phyloP scores from a whole-genome alignment of 495 filamentous ascomycete genomes.

The Pseudoneurospora amorphoporcata region DNA sequence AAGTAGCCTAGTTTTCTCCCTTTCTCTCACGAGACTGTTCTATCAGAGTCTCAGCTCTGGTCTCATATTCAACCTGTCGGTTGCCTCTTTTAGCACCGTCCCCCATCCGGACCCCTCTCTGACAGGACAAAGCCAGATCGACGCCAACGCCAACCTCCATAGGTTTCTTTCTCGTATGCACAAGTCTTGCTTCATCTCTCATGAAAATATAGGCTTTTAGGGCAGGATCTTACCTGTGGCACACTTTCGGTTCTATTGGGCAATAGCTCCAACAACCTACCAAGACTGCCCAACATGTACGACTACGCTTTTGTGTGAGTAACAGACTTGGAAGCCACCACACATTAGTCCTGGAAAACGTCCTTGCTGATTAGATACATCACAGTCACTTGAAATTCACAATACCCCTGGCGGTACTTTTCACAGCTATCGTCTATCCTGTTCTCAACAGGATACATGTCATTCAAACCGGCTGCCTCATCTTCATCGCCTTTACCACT shows the following conservation, averaged over 20 bases:
- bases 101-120: background rate
- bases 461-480: constrained; percentile 46
- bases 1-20: background rate
- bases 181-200: background rate
- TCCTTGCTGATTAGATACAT: background rate
- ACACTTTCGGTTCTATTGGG: background rate
- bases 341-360: background rate
- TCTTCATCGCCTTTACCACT: constrained; percentile 45
- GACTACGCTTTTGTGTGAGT: constrained; percentile 59
- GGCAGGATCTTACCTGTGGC: background rate
- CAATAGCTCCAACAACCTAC: background rate
- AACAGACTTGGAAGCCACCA: background rate
- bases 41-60: background rate
- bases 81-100: background rate
- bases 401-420: constrained; percentile 46
- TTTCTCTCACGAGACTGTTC: background rate
- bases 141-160: background rate
- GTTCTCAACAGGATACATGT: constrained; percentile 47
- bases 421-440: constrained; percentile 48
- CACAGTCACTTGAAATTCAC: constrained; percentile 57
- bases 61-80: background rate
- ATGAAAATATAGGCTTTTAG: background rate
- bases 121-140: background rate
- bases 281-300: constrained; percentile 33
- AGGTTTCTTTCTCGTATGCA: background rate